These are phyloP conservation scores for Fusarium circinatum DNA, from an alignment of 2,329 filamentous ascomycete species.

Conservation along the genomic window DNA sequence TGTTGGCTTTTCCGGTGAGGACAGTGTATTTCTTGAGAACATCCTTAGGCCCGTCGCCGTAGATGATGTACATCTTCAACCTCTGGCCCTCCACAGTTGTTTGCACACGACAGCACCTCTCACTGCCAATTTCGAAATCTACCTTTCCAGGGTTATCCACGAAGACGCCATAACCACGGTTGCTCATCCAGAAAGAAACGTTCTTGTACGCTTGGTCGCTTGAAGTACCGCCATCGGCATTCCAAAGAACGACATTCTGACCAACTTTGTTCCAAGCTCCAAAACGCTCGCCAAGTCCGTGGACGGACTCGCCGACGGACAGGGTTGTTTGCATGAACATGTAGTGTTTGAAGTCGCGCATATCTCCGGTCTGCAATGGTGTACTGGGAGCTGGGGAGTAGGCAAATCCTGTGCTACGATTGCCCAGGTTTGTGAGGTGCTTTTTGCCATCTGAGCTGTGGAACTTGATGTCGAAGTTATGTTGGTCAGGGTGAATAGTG, in stretches of 20 bases:
- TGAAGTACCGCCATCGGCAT: conserved; percentile 72
- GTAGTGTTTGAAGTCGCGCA: conserved; percentile 62
- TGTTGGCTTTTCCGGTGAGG: conserved; percentile 72
- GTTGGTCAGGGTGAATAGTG: conserved; percentile 49
- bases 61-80: conserved; percentile 79
- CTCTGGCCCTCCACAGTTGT: conserved; percentile 75
- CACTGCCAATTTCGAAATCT: conserved; percentile 78
- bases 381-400: conserved; percentile 48
- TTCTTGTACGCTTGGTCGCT: conserved; percentile 80
- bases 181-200: conserved; percentile 75
- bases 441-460: conserved; percentile 50
- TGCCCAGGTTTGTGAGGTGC: conserved; percentile 52
- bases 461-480: conserved; percentile 53
- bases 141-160: conserved; percentile 76
- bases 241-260: conserved; percentile 73
- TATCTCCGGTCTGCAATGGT: conserved; percentile 49
- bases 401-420: conserved; percentile 54
- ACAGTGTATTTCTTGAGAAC: conserved; percentile 73
- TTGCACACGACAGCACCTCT: conserved; percentile 76
- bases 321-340: conserved; percentile 67
- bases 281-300: conserved; percentile 81
- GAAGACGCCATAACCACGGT: conserved; percentile 80
- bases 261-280: conserved; percentile 81
- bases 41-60: conserved; percentile 77
- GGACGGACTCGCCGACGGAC: conserved; percentile 72